A percentile compares a stretch with the other conserved stretches of the same genome.
Conservation (phyloP, 257 asterid genomes). For the Echites panduratus region DNA sequence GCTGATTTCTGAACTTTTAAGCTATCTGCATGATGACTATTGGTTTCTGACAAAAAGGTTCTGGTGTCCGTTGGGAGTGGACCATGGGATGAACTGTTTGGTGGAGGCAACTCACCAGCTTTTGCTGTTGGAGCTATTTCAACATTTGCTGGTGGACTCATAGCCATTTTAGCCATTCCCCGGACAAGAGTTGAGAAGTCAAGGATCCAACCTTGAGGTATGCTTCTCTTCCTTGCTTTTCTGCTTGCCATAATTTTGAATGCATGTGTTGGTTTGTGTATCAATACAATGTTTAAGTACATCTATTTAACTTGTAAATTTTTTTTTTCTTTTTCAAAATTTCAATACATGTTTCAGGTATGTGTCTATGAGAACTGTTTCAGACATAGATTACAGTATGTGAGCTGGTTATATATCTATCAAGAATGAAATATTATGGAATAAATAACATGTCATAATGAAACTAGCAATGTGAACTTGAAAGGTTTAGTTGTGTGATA, state of each 20-base stretch:
- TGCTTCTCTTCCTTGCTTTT: constrained; percentile 8
- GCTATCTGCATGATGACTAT: constrained; percentile 1
- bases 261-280: neutral
- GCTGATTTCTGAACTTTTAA: neutral
- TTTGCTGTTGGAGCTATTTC: constrained; percentile 57
- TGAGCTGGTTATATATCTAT: neutral
- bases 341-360: neutral
- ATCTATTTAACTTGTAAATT: neutral
- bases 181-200: constrained; percentile 60
- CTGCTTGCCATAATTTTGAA: neutral
- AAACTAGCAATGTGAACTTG: neutral
- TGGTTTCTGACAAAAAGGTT: constrained; percentile 37
- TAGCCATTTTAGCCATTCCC: constrained; percentile 83
- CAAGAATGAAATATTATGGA: neutral
- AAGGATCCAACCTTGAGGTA: constrained; percentile 54
- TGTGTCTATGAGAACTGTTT: neutral
- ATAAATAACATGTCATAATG: neutral
- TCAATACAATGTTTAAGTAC: neutral
- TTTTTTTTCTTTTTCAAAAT: neutral
- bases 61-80: constrained; percentile 79
- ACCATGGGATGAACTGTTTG: constrained; percentile 41
- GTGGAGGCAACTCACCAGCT: constrained; percentile 89
- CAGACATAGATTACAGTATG: neutral
- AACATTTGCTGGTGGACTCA: constrained; percentile 54
- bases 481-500: neutral